Evolutionary conservation across 495 filamentous ascomycete genomes (phyloP), one percentile per base, ranked within the genome.

Genomic region (Xylaria intraflava): DNA sequence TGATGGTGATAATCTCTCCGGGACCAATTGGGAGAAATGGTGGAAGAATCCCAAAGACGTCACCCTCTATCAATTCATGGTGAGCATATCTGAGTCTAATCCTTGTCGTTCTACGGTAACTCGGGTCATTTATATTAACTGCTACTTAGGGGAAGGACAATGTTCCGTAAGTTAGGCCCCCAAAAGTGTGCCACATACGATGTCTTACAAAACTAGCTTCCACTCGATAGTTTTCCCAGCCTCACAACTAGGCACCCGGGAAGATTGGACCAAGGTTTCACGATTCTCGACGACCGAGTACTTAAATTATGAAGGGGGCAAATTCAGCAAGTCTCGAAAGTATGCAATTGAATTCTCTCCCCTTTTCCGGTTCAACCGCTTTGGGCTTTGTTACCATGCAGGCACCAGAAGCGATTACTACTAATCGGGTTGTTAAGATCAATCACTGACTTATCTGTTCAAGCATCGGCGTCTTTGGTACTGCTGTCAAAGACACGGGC

Each of bases 211-310:
- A 20, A 16, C 12, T 17, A 53, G 51, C 1, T 70, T 70, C 55
- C 68, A 69, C 49, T 62, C 59, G 31, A 58, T 98, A 61, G 90
- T 96, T 64, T 98, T 94, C 73, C 93, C 93, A 6, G 89, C 80
- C 31, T 86, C 81, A 30, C 86, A 96, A 65, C 74, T 97, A 17
- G 93, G 91, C 40, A 90, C 92, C 1, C 70, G 77, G 38, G 83
- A 94, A 55, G 80, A 82, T 46, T 98, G 93, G 93, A 97, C 92
- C 33, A 89, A 84, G 81, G 78, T 96, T 45, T 85, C 93, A 68
- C 86, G 89, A 57, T 72, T 98, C 30, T 90, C 85, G 29, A 91
- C 91, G 0, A 93, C 91, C 0, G 93, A 98, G 62, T 98, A 97
- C 64, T 77, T 97, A 46, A 95, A 95, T 70, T 98, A 98, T 65